These are phyloP conservation scores for Pichia deserticola DNA, from an alignment of 805 yeast genomes.

Conservation along the genomic window DNA sequence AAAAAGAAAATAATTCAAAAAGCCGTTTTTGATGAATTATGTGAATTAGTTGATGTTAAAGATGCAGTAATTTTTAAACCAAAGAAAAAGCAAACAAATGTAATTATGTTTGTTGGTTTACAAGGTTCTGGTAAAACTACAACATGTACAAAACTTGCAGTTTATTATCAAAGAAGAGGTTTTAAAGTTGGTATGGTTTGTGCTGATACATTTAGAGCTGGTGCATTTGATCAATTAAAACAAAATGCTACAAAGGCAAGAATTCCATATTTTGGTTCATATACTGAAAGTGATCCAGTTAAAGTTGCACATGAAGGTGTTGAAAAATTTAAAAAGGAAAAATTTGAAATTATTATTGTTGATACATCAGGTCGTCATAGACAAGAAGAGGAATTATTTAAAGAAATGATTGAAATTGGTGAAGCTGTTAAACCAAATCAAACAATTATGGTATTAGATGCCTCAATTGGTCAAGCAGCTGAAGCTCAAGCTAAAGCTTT, in stretches of 20 bases:
- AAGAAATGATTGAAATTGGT: conserved; percentile 91
- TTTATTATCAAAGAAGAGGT: conserved; percentile 87
- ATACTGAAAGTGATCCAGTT: conserved; percentile 93
- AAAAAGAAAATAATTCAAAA: conserved; percentile 80
- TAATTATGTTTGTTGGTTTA: conserved; percentile 95
- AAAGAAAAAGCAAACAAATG: conserved; percentile 68
- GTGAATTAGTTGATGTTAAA: conserved; percentile 72
- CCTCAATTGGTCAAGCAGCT: conserved; percentile 97
- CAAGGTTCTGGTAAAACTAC: conserved; percentile 99
- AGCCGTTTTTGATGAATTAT: conserved; percentile 88
- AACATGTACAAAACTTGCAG: conserved; percentile 93
- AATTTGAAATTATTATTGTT: conserved; percentile 87
- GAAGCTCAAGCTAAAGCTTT: conserved; percentile 91
- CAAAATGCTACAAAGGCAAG: conserved; percentile 95
- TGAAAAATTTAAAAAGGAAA: conserved; percentile 79
- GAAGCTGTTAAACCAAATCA: conserved; percentile 87
- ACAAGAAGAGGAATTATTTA: conserved; percentile 85
- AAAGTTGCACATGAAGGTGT: conserved; percentile 90
- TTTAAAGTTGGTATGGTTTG: conserved; percentile 94
- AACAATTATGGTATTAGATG: conserved; percentile 96
- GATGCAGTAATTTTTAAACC: conserved; percentile 54
- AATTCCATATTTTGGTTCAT: conserved; percentile 91
- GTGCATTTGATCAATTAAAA: conserved; percentile 97
- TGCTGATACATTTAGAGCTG: conserved; percentile 99
- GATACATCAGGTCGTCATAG: conserved; percentile 98